Base-by-base conservation (phyloP, 2,329 filamentous ascomycete species). In the Fusarium lateritium region DNA sequence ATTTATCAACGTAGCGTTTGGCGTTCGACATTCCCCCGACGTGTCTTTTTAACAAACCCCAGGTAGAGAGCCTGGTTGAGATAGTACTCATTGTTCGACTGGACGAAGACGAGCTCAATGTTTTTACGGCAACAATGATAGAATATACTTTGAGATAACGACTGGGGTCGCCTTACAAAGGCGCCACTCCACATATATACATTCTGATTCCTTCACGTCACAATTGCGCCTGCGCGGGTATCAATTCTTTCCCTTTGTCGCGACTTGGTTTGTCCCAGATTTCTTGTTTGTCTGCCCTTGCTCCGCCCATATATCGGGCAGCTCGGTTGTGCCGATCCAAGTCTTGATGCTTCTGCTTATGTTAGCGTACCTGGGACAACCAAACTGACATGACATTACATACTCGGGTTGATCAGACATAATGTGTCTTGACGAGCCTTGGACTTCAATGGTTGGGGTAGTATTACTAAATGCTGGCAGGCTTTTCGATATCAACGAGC, bases 171-270 rank as follows among this genome's bases (percentile, higher is more conserved):
- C 44, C 33, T 46, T 38, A 34, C 47, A 26, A 45, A 45, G 31
- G 42, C 26, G 19, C 51, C 42, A 28, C 21, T 67, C 42, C 47
- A 56, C 17, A 42, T 39, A 53, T 49, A 44, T 34, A 51, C 57
- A 55, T 55, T 70, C 57, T 67, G 67, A 31, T 60, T 38, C 42
- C 36, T 64, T 47, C 31, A 13, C 38, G 13, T 34, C 15, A 33
- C 34, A 54, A 26, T 28, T 64, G 67, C 67, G 67, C 67, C 62
- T 51, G 67, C 67, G 67, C 57, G 62, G 67, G 67, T 69, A 69
- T 69, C 67, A 70, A 21, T 31, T 46, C 34, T 59, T 34, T 22
- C 45, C 50, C 42, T 49, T 34, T 33, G 13, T 38, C 34, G 14
- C 49, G 40, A 19, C 34, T 47, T 24, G 22, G 22, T 39, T 47